Conservation (phyloP, 2,329 filamentous ascomycete species). For the Fusarium nisikadoi region DNA sequence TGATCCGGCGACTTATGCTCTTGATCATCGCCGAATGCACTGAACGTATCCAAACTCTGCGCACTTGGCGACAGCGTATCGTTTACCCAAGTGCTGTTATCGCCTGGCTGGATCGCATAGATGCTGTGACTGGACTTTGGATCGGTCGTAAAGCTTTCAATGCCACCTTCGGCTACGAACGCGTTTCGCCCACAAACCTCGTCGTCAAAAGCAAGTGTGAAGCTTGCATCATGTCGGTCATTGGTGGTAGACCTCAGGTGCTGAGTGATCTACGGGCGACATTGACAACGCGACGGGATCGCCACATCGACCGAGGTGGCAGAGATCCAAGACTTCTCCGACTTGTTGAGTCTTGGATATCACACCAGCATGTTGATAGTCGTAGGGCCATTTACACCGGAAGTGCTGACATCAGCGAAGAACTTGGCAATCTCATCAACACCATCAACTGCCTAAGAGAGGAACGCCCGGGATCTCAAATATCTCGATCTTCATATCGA, state of each 20-base stretch:
- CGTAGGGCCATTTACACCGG: conserved; percentile 2
- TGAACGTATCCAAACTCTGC: conserved; percentile 44
- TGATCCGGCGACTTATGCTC: conserved; percentile 58
- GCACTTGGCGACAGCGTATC: conserved; percentile 35
- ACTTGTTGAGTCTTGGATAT: conserved; percentile 58
- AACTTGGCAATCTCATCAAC: conserved; percentile 9
- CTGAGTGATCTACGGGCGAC: conserved; percentile 59
- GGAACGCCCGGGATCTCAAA: neutral
- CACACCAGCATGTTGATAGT: conserved; percentile 40
- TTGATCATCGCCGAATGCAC: conserved; percentile 57
- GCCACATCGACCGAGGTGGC: conserved; percentile 24
- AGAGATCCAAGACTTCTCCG: conserved; percentile 51
- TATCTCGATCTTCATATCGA: neutral
- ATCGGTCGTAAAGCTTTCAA: conserved; percentile 51
- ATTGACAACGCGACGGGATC: conserved; percentile 52
- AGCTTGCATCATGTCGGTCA: conserved; percentile 62
- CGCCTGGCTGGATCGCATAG: conserved; percentile 44
- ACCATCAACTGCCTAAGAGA: conserved; percentile 2
- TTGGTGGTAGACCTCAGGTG: conserved; percentile 56
- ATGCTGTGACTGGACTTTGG: conserved; percentile 51
- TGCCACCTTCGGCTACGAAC: conserved; percentile 49
- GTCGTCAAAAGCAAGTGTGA: conserved; percentile 56
- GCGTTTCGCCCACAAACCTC: conserved; percentile 33
- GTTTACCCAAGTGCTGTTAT: conserved; percentile 9
- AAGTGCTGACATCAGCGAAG: conserved; percentile 23